Evolutionary conservation across 2,329 filamentous ascomycete genomes (phyloP).

Genomic region (Hortaea sp.): DNA sequence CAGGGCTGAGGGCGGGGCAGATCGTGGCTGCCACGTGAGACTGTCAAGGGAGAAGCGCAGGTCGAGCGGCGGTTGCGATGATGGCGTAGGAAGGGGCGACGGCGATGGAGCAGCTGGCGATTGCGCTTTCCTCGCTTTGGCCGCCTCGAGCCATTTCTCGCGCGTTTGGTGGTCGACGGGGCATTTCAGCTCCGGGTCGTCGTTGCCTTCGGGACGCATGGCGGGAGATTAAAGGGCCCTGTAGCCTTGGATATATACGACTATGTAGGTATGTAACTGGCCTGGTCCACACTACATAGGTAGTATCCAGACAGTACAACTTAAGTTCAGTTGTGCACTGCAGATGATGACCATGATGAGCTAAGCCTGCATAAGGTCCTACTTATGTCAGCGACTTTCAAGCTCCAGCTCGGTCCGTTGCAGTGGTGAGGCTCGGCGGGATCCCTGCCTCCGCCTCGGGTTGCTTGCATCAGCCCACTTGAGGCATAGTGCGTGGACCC

Average conservation of each 20-base stretch:
- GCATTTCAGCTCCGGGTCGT: constrained; percentile 46
- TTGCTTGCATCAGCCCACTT: too few relatives aligned
- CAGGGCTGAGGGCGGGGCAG: constrained; percentile 7
- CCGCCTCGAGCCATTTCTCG: constrained; percentile 72
- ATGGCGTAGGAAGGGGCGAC: background rate
- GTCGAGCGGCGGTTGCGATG: constrained; percentile 11
- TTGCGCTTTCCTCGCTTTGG: constrained; percentile 34
- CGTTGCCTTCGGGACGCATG: constrained; percentile 18
- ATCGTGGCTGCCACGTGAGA: constrained; percentile 12
- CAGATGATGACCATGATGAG: too few relatives aligned
- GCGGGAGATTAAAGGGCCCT: background rate
- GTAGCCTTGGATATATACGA: too few relatives aligned
- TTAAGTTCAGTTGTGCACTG: too few relatives aligned
- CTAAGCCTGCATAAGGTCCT: too few relatives aligned
- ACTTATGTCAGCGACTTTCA: too few relatives aligned
- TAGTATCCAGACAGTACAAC: too few relatives aligned
- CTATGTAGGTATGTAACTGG: too few relatives aligned
- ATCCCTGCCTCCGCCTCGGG: too few relatives aligned
- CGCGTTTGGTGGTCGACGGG: constrained; percentile 87
- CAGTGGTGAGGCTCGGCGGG: background rate
- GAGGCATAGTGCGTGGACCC: too few relatives aligned
- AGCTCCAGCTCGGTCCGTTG: background rate
- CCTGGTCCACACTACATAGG: too few relatives aligned
- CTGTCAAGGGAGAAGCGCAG: constrained; percentile 20
- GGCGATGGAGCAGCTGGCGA: constrained; percentile 18